These are phyloP conservation scores for Metarhizium robertsii DNA, from an alignment of 2,329 filamentous ascomycete species.

Conservation along the genomic window DNA sequence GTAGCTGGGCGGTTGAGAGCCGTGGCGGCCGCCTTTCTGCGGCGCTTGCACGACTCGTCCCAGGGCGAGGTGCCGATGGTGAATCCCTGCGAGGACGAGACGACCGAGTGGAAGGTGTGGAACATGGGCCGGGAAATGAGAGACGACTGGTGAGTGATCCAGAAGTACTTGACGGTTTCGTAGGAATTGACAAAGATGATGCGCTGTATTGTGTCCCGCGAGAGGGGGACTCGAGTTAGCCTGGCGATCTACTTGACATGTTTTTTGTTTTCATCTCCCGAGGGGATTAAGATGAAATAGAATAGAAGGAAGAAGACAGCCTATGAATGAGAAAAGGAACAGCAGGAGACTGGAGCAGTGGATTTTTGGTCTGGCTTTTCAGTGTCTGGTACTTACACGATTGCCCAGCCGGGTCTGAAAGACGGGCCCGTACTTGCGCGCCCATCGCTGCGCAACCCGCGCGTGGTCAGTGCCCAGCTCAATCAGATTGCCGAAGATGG, in stretches of 20 bases:
- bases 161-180: conserved; percentile 62
- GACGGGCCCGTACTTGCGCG: conserved; percentile 51
- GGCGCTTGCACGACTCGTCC: conserved; percentile 70
- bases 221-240: background rate
- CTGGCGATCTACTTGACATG: no score
- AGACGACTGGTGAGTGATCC: conserved; percentile 70
- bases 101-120: conserved; percentile 74
- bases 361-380: background rate
- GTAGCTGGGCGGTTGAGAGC: conserved; percentile 68
- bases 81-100: conserved; percentile 67
- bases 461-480: conserved; percentile 51
- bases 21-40: conserved; percentile 70
- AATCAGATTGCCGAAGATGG: conserved; percentile 53
- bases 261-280: no score
- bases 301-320: background rate
- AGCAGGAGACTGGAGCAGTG: no score
- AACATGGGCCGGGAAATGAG: conserved; percentile 69
- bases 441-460: conserved; percentile 44
- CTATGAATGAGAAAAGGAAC: no score
- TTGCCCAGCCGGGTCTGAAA: conserved; percentile 63
- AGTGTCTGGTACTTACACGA: conserved; percentile 30
- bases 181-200: conserved; percentile 75
- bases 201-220: conserved; percentile 28
- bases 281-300: no score
- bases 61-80: conserved; percentile 79